phyloP scores from a whole-genome alignment of 805 yeast species.

The Zygosaccharomyces bailii region DNA sequence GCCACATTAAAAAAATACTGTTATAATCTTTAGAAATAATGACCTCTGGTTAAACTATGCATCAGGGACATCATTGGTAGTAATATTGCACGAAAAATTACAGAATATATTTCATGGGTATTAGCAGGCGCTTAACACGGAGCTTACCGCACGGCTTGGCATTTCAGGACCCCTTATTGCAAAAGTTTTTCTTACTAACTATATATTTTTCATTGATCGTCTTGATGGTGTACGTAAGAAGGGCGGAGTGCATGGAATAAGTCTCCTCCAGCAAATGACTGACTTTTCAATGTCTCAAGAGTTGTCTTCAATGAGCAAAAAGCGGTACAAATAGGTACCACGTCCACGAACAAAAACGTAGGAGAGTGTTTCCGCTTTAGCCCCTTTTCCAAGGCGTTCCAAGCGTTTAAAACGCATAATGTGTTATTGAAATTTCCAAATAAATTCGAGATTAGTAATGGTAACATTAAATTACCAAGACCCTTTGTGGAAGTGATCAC shows the following conservation, averaged over 20 bases:
- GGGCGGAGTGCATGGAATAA: not conserved
- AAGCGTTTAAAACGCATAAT: not conserved
- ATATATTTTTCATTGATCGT: not conserved
- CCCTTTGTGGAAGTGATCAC: not conserved
- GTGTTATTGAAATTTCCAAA: not conserved
- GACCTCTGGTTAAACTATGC: not conserved
- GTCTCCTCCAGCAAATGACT: not conserved
- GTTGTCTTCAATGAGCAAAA: not conserved
- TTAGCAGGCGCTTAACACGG: not conserved
- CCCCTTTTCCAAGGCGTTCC: not conserved
- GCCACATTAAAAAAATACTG: not conserved
- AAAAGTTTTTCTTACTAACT: not conserved
- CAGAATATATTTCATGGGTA: not conserved
- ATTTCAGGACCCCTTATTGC: not conserved
- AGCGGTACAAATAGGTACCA: not conserved
- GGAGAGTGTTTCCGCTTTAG: not conserved
- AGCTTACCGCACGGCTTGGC: not conserved
- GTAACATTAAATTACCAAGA: not conserved
- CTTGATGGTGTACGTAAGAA: not conserved
- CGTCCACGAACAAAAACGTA: not conserved
- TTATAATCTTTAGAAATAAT: not conserved
- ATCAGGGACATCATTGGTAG: not conserved
- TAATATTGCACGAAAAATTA: not conserved
- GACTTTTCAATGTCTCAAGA: not conserved
- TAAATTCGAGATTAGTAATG: not conserved